Evolutionary conservation across 495 filamentous ascomycete species (phyloP), one percentile per base, ranked within the genome.

Genomic region (Hypoxylon intermedium): DNA sequence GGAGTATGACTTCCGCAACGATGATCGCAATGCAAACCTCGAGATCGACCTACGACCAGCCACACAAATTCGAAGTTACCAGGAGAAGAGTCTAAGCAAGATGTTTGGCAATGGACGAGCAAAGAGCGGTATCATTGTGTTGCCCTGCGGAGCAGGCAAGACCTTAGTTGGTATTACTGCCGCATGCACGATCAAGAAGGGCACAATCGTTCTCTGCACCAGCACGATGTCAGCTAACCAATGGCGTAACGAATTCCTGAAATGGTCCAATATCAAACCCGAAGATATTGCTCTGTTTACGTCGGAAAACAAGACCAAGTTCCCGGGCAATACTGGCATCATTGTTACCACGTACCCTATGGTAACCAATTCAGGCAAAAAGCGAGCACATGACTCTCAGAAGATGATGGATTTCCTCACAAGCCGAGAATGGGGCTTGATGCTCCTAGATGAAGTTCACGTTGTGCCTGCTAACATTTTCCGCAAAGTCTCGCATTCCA

Each of bases 61-160:
- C 67, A 90, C 90, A 0, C 86, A 89, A 66, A 97, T 96, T 66
- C 87, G 92, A 68, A 87, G 84, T 61, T 98, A 98, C 67, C 95
- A 99, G 74, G 94, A 99, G 75, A 93, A 96, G 76, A 93, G 90
- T 63, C 80, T 99, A 23, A 92, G 89, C 75, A 98, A 99, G 73
- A 98, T 99, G 95, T 99, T 99, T 67, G 92, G 94, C 67, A 99
- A 99, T 69, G 93, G 92, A 51, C 85, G 94, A 70, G 92, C 94
- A 16, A 94, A 96, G 75, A 95, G 91, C 75, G 94, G 95, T 62
- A 96, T 99, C 63, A 98, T 99, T 55, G 94, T 99, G 38, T 72
- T 99, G 61, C 94, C 94, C 45, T 99, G 95, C 74, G 94, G 94
- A 34, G 95, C 94, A 9, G 94, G 94, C 26, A 99, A 99, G 77